Percentiles rank a stretch among this genome's conserved stretches.
phyloP scores from a whole-genome alignment of 2,329 filamentous ascomycete genomes.

The Aspergillus persii region DNA sequence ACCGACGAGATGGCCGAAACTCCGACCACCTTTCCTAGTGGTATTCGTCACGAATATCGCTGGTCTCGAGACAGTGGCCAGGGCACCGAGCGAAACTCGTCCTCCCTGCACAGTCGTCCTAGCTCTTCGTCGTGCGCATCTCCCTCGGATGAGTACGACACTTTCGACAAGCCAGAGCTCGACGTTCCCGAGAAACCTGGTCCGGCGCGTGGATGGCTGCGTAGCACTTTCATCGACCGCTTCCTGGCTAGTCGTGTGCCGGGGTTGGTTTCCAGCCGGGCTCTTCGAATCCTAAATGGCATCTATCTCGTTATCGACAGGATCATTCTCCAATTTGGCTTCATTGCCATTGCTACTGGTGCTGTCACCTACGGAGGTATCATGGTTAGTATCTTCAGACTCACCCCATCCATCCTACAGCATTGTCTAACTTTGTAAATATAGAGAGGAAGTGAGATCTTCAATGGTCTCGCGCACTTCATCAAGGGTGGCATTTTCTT shows the following conservation, averaged over 20 bases:
- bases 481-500: slow-evolving; percentile 95
- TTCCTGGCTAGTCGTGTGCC: slow-evolving; percentile 57
- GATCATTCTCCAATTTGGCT: slow-evolving; percentile 73
- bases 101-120: slow-evolving; percentile 65
- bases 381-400: slow-evolving; percentile 63
- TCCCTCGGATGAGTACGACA: slow-evolving; percentile 48
- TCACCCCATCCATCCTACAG: not conserved
- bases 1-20: slow-evolving; percentile 55
- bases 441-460: slow-evolving; percentile 67
- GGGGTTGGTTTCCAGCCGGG: slow-evolving; percentile 54
- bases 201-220: slow-evolving; percentile 42
- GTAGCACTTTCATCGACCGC: slow-evolving; percentile 46
- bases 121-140: slow-evolving; percentile 58
- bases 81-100: slow-evolving; percentile 68
- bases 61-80: slow-evolving; percentile 72
- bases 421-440: slow-evolving; percentile 8
- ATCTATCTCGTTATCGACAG: slow-evolving; percentile 71
- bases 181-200: slow-evolving; percentile 43
- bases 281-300: slow-evolving; percentile 58
- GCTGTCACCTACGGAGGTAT: slow-evolving; percentile 76
- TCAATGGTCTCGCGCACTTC: slow-evolving; percentile 87
- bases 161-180: slow-evolving; percentile 47
- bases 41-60: slow-evolving; percentile 48
- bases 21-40: slow-evolving; percentile 43
- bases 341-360: slow-evolving; percentile 69